Evolutionary conservation across 2,329 filamentous ascomycete species (phyloP).

Genomic region (Penicillium janthinellum): DNA sequence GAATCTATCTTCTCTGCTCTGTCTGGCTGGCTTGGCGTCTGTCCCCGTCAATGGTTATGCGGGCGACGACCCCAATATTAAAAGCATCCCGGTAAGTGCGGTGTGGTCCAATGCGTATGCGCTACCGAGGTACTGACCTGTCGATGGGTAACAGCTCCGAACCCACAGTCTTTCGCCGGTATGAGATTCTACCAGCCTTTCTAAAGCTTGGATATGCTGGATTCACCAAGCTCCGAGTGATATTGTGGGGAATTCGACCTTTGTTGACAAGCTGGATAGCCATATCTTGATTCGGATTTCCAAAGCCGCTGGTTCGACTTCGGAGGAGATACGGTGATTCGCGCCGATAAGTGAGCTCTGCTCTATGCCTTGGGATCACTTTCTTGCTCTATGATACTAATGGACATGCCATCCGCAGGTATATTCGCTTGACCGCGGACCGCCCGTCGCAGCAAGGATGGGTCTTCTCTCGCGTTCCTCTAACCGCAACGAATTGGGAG

Average conservation of each 20-base stretch:
- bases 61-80: conserved; percentile 56
- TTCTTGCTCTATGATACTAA: neutral
- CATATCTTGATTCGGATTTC: conserved; percentile 97
- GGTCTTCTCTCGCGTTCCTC: conserved; percentile 89
- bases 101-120: conserved; percentile 4
- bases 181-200: conserved; percentile 42
- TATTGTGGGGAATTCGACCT: conserved; percentile 10
- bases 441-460: conserved; percentile 87
- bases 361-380: neutral
- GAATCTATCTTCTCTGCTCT: conserved; percentile 38
- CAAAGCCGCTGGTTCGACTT: conserved; percentile 99
- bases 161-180: conserved; percentile 83
- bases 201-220: neutral
- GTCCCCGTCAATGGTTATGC: conserved; percentile 46
- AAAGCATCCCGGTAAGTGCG: conserved; percentile 64
- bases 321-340: conserved; percentile 89
- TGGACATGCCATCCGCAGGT: conserved; percentile 54
- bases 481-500: conserved; percentile 99
- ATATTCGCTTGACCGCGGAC: conserved; percentile 90
- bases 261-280: conserved; percentile 55
- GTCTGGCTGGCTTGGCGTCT: conserved; percentile 37
- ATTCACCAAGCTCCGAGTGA: conserved; percentile 8
- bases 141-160: conserved; percentile 62
- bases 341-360: conserved; percentile 58
- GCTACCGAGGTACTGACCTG: conserved; percentile 18